Evolutionary conservation across 2,329 filamentous ascomycete species (phyloP), one percentile per base, ranked within the genome.

Genomic region (Ophiocordyceps robertsii): DNA sequence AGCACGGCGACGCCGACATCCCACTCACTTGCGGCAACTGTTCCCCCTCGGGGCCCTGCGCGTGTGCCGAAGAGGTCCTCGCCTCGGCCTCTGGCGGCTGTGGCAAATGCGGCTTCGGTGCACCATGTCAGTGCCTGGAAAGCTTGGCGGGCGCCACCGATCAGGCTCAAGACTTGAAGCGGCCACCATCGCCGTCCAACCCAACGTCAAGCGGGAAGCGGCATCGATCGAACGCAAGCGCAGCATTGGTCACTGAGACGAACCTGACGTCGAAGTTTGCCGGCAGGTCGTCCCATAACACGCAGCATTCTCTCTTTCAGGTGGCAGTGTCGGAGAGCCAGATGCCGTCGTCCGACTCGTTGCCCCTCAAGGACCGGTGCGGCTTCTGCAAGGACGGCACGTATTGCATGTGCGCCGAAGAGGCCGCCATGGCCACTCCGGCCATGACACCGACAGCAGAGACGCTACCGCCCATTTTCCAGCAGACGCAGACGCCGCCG

Each of bases 351-450:
- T 45, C 57, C 35, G 57, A 56, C 33, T 45, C 54, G 16, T 60
- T 72, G 36, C 63, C 67, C 11, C 67, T 73, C 6, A 72, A 76
- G 47, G 84, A 90, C 52, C 73, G 76, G 17, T 92, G 85, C 57
- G 85, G 85, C 7, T 92, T 92, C 63, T 92, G 85, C 61, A 77
- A 81, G 47, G 83, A 89, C 46, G 84, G 83, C 5, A 88, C 82
- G 1, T 85, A 85, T 52, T 92, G 85, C 55, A 78, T 88, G 49
- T 92, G 85, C 59, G 84, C 84, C 21, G 84, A 89, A 49, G 47
- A 49, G 35, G 61, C 66, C 17, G 62, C 66, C 21, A 56, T 66
- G 47, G 59, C 57, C 10, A 62, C 60, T 29, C 60, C 65, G 1
- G 60, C 62, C 40, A 62, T 65, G 51, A 60, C 64, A 12, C 58